Evolutionary conservation across 2,329 filamentous ascomycete genomes (phyloP).

Genomic region (Pseudopithomyces chartarum): DNA sequence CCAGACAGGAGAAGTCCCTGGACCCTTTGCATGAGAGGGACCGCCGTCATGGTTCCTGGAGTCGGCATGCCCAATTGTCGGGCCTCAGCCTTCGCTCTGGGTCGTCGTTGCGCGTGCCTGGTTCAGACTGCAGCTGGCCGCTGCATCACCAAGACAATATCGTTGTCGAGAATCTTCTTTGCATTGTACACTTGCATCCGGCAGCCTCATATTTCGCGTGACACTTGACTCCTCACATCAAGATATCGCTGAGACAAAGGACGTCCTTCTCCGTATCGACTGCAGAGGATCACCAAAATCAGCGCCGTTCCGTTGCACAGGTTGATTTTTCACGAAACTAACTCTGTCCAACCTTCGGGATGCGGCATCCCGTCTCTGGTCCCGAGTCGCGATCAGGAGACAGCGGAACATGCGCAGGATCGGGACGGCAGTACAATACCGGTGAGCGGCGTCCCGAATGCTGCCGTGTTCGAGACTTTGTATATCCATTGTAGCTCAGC

Average conservation of each 20-base stretch:
- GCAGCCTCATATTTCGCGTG: conserved; percentile 11
- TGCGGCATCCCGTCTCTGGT: conserved; percentile 6
- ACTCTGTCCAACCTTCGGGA: conserved; percentile 10
- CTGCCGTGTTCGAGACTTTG: conserved; percentile 6
- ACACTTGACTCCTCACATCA: conserved; percentile 5
- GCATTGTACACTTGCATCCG: neutral
- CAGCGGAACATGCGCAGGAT: conserved; percentile 13
- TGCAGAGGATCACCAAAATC: neutral
- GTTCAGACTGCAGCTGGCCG: neutral
- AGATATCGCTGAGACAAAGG: neutral
- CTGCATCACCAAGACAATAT: neutral
- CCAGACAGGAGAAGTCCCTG: conserved; percentile 17
- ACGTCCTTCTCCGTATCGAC: conserved; percentile 3
- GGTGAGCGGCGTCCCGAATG: neutral
- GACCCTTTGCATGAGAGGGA: conserved; percentile 16
- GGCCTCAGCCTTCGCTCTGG: conserved; percentile 17
- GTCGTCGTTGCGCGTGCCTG: conserved; percentile 17
- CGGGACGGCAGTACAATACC: neutral
- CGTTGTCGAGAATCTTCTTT: conserved; percentile 5
- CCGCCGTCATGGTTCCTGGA: conserved; percentile 23
- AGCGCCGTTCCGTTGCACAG: neutral
- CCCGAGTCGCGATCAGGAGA: conserved; percentile 6
- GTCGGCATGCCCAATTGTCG: conserved; percentile 15
- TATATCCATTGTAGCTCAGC: neutral
- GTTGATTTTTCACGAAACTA: conserved; percentile 6